Base-by-base conservation (phyloP, 768 basidiomycete genomes). In the Tricholoma terreum region DNA sequence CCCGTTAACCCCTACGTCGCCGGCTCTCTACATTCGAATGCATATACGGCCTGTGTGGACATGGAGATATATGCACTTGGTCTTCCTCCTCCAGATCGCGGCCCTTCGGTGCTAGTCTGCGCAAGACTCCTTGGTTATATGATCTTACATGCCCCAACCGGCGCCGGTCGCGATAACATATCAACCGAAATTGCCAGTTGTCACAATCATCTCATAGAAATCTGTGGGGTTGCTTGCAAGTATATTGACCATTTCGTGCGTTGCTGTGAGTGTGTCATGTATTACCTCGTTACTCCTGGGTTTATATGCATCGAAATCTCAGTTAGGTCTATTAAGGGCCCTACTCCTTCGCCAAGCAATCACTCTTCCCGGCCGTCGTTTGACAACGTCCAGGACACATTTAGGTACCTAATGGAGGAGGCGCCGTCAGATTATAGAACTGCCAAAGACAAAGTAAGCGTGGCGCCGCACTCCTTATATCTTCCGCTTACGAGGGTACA, bases 311-410 rank as follows among this genome's bases (percentile, higher is more conserved):
- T 45, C 22, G 22, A 45, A 45, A 45, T 45, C 12, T 12, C 12
- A 66, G 65, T 65, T 50, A 34, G 35, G 30, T 36, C 35, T 19
- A 50, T 15, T 43, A 65, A 55, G 48, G 59, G 61, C 21, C 56
- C 56, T 43, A 73, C 65, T 1, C 69, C 69, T 5, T 19, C 43
- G 30, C 19, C 61, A 7, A 63, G 58, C 10, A n/a, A 49, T 6
- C 56, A 59, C 48, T 35, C 65, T 6, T 61, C 60, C 27, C 50
- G 63, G 10, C 22, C 63, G 1, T 67, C 64, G 2, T 69, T 66
- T 17, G 61, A 65, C 14, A 24, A 2, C 4, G 46, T 24, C 12
- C 34, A 56, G 48, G 52, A 55, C 7, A 42, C 50, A 11, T 33
- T 58, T 21, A 40, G 17, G 27, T 7, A 56, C 24, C 4, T 64